Evolutionary conservation across 441 rosid genomes (phyloP).

Genomic region (Populus hybrid): DNA sequence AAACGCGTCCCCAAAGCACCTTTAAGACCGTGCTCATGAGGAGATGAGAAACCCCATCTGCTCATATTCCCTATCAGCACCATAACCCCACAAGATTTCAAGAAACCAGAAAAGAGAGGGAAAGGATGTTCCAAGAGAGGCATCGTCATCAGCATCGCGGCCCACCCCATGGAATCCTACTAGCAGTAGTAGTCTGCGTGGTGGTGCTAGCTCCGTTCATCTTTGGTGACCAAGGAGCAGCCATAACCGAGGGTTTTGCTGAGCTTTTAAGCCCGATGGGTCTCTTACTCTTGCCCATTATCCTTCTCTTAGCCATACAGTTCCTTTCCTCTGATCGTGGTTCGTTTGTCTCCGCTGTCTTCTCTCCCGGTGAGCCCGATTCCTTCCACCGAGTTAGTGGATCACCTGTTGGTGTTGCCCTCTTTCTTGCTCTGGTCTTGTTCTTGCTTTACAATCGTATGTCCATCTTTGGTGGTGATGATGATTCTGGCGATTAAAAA

Average conservation of each 20-base stretch:
- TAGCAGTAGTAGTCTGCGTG: conserved; percentile 61
- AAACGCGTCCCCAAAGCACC: background rate
- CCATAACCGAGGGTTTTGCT: conserved; percentile 67
- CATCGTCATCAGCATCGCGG: conserved; percentile 38
- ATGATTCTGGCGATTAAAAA: conserved; percentile 53
- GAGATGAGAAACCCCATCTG: background rate
- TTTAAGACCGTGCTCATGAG: background rate
- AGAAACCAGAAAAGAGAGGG: background rate
- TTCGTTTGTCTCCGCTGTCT: conserved; percentile 52
- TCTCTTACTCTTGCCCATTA: conserved; percentile 70
- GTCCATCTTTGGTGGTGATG: conserved; percentile 79
- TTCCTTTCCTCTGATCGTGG: conserved; percentile 88
- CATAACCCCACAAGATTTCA: background rate
- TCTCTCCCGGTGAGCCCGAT: conserved; percentile 76
- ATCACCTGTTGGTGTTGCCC: conserved; percentile 81
- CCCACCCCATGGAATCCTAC: conserved; percentile 72
- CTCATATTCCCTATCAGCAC: background rate
- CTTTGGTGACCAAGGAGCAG: conserved; percentile 81
- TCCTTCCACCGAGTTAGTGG: conserved; percentile 80
- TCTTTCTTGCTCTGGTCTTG: conserved; percentile 56
- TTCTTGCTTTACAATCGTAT: conserved; percentile 67
- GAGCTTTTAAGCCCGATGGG: conserved; percentile 85
- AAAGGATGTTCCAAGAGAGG: conserved; percentile 35
- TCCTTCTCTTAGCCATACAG: conserved; percentile 75
- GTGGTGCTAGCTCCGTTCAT: conserved; percentile 74